Percentiles rank a stretch among this genome's conserved stretches.
phyloP scores from a whole-genome alignment of 1,284 basidiomycete species.

The Microbotryum intermedium region DNA sequence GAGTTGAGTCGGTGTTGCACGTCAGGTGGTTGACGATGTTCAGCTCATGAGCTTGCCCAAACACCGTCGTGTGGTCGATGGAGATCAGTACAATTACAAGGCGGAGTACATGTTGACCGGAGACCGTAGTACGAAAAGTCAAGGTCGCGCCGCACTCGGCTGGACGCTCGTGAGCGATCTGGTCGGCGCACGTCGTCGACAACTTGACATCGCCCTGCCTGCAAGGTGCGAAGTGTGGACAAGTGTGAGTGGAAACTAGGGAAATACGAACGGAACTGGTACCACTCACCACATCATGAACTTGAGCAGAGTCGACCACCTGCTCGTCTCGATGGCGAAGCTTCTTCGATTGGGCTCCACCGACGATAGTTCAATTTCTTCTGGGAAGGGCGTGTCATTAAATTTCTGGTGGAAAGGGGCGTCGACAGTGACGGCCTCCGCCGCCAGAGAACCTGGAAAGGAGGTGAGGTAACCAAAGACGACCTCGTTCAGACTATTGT shows the following conservation, averaged over 20 bases:
- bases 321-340: slow-evolving; percentile 20
- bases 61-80: neutral
- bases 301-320: slow-evolving; percentile 15
- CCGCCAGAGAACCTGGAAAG: neutral
- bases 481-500: too few species aligned
- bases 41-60: too few species aligned
- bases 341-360: neutral
- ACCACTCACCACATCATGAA: slow-evolving; percentile 22
- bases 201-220: slow-evolving; percentile 17
- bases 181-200: neutral
- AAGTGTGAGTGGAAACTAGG: too few species aligned
- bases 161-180: neutral
- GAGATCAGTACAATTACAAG: slow-evolving; percentile 11
- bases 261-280: too few species aligned
- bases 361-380: slow-evolving; percentile 8
- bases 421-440: neutral
- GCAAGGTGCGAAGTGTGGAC: neutral
- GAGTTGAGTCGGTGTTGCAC: too few species aligned
- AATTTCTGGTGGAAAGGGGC: slow-evolving; percentile 11
- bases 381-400: neutral
- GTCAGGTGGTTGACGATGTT: too few species aligned
- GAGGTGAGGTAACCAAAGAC: neutral
- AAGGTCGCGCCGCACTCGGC: slow-evolving; percentile 17
- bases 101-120: slow-evolving; percentile 9
- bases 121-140: slow-evolving; percentile 18